Evolutionary conservation across 148 eudicot species (phyloP).

Genomic region (Hydrangea macrophylla): DNA sequence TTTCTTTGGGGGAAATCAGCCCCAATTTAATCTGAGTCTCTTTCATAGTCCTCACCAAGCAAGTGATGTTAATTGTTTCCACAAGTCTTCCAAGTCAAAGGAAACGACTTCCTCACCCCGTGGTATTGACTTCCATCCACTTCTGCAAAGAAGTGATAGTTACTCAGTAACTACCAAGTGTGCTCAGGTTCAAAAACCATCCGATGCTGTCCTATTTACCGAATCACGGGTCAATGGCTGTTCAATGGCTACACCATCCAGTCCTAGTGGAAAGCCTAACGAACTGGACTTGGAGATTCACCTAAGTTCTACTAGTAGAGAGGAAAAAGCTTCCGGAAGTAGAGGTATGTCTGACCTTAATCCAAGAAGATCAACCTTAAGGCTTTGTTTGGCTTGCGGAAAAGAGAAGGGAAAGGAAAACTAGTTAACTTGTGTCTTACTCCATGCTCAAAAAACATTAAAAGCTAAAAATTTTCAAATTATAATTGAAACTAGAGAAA

Average conservation of each 20-base stretch:
- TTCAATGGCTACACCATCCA: slow-evolving; percentile 22
- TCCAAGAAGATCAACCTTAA: no score
- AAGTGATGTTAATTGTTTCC: slow-evolving; percentile 28
- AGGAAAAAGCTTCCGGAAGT: slow-evolving; percentile 30
- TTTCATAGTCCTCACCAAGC: slow-evolving; percentile 39
- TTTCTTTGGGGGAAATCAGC: slow-evolving; percentile 58
- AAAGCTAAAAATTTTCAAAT: no score
- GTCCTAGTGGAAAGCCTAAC: slow-evolving; percentile 36
- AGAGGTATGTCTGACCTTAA: slow-evolving; percentile 22
- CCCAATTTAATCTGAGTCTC: slow-evolving; percentile 52
- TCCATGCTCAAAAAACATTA: no score
- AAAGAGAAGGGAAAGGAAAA: no score
- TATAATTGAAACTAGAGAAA: no score
- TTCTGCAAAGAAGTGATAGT: slow-evolving; percentile 58
- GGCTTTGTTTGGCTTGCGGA: no score
- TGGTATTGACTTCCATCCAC: slow-evolving; percentile 81
- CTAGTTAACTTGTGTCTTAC: no score
- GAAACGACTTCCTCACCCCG: slow-evolving; percentile 31
- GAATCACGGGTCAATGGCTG: slow-evolving; percentile 15
- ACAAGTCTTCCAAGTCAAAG: slow-evolving; percentile 33
- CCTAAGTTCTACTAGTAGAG: slow-evolving; percentile 46
- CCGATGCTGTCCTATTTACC: slow-evolving; percentile 22
- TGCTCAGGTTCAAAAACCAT: slow-evolving; percentile 23
- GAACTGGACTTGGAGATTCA: slow-evolving; percentile 79
- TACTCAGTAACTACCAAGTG: slow-evolving; percentile 20